Evolutionary conservation across 306 rosid genomes (phyloP).

Genomic region (Ceratonia siliqua): DNA sequence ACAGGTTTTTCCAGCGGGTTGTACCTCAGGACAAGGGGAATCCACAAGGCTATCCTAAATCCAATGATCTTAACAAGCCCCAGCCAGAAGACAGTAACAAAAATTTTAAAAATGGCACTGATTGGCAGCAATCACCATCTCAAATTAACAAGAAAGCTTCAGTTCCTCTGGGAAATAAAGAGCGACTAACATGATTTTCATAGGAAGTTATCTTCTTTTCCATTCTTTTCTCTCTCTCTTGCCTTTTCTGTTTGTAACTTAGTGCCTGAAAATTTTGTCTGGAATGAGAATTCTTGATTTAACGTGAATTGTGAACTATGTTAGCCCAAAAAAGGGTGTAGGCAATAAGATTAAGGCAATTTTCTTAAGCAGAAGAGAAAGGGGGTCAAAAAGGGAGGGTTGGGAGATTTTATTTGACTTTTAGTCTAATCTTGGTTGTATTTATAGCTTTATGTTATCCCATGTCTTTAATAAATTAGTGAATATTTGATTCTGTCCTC

Average conservation of each 20-base stretch:
- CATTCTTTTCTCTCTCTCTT: background rate
- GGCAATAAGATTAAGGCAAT: constrained; percentile 24
- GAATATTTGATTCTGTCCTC: background rate
- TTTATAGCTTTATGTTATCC: background rate
- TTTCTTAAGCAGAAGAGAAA: background rate
- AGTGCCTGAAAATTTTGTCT: constrained; percentile 6
- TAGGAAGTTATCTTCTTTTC: constrained; percentile 4
- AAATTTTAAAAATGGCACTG: constrained; percentile 18
- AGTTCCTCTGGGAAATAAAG: constrained; percentile 56
- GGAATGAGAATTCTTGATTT: constrained; percentile 28
- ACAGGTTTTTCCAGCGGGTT: constrained; percentile 58
- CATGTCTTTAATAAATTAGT: background rate
- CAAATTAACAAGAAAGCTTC: constrained; percentile 48
- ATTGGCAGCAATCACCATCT: constrained; percentile 42
- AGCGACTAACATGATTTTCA: constrained; percentile 67
- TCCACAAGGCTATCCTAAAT: constrained; percentile 36
- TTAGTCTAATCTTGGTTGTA: background rate
- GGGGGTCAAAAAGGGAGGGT: background rate
- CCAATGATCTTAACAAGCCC: constrained; percentile 37
- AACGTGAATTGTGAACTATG: constrained; percentile 19
- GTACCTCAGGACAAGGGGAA: constrained; percentile 43
- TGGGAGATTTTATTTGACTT: background rate
- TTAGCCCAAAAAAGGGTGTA: constrained; percentile 12
- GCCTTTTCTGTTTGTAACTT: constrained; percentile 36
- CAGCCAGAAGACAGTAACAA: constrained; percentile 31